Evolutionary conservation across 164 flowering plant species (phyloP).

Genomic region (Stephania japonica): DNA sequence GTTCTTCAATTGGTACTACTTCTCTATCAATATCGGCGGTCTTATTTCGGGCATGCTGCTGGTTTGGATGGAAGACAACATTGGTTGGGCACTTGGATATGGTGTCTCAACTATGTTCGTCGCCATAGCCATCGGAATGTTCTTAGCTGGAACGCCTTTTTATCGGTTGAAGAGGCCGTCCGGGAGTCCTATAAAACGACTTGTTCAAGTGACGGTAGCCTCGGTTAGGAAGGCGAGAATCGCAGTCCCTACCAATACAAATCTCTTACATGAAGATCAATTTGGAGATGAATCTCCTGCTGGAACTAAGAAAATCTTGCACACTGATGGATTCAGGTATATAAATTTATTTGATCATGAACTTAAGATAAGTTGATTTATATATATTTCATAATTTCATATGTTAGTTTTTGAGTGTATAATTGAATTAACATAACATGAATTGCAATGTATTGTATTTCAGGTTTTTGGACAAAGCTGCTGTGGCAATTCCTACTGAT

Average conservation of each 20-base stretch:
- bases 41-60: slow-evolving; percentile 14
- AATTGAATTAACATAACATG: neutral
- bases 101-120: slow-evolving; percentile 16
- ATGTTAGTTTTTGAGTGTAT: neutral
- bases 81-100: slow-evolving; percentile 27
- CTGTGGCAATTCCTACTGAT: slow-evolving; percentile 8
- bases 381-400: neutral
- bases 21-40: slow-evolving; percentile 17
- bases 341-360: too few species aligned
- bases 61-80: slow-evolving; percentile 22
- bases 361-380: too few species aligned
- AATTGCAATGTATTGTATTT: neutral
- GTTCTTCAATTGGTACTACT: slow-evolving; percentile 21
- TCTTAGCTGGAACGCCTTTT: slow-evolving; percentile 19
- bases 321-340: slow-evolving; percentile 1
- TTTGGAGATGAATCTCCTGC: neutral
- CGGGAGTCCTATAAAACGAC: slow-evolving; percentile 27
- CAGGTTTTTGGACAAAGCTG: slow-evolving; percentile 26
- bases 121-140: slow-evolving; percentile 16
- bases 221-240: slow-evolving; percentile 8
- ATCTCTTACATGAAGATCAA: slow-evolving; percentile 12
- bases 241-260: slow-evolving; percentile 1
- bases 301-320: neutral
- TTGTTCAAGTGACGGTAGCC: slow-evolving; percentile 20
- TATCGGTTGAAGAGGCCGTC: slow-evolving; percentile 25